Conservation (phyloP, 352 stramenopile genomes). For the Thraustochytrium sp. region DNA sequence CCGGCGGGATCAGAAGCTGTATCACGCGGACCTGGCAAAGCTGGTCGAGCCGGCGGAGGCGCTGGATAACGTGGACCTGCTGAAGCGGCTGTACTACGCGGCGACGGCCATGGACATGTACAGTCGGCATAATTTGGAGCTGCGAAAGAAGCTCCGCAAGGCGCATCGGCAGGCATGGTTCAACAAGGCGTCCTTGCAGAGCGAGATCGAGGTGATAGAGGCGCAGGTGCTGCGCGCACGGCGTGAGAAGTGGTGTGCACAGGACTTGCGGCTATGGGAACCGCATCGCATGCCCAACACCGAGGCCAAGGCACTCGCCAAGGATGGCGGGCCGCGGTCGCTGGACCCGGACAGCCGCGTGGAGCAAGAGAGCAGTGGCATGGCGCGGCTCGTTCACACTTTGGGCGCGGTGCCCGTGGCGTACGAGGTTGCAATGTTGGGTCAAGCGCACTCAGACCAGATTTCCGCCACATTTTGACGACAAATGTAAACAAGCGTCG, state of each 20-base stretch:
- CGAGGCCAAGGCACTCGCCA: neutral
- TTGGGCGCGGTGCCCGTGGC: neutral
- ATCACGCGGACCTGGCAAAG: neutral
- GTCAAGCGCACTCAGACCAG: neutral
- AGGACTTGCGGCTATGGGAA: neutral
- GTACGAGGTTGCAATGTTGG: neutral
- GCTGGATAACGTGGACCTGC: neutral
- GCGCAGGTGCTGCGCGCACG: neutral
- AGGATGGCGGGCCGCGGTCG: neutral
- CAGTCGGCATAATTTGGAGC: slow-evolving; percentile 2
- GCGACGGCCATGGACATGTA: slow-evolving; percentile 23
- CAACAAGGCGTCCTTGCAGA: neutral
- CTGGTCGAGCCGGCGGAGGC: neutral
- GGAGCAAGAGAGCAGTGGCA: neutral
- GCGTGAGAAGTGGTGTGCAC: neutral
- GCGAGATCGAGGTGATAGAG: neutral
- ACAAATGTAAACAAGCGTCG: neutral
- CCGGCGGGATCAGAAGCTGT: neutral
- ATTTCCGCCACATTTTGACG: neutral
- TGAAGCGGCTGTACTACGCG: slow-evolving; percentile 22
- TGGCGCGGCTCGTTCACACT: neutral
- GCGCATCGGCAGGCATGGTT: neutral
- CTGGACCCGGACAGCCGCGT: neutral
- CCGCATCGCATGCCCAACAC: neutral
- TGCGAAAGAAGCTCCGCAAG: neutral